phyloP scores from a whole-genome alignment of 441 rosid genomes.

The Bocquillonia castaneifolia region DNA sequence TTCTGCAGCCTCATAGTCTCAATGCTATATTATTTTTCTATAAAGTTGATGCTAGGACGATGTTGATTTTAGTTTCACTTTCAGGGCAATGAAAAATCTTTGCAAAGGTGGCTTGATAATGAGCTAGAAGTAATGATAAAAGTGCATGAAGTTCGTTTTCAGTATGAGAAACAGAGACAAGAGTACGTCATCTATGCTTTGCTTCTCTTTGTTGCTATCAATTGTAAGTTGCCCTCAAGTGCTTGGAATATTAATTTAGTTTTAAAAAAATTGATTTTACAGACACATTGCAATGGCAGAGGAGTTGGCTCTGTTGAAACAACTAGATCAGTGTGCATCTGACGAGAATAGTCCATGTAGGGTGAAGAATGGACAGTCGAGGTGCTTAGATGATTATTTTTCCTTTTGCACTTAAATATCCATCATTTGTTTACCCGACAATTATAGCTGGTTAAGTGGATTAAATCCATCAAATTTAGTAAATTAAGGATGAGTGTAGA shows the following conservation, averaged over 20 bases:
- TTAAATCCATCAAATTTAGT: not conserved
- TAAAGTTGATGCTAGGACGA: not conserved
- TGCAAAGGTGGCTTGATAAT: slow-evolving; percentile 91
- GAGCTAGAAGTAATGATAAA: slow-evolving; percentile 97
- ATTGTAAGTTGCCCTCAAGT: not conserved
- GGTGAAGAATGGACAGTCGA: slow-evolving; percentile 78
- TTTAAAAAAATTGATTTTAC: slow-evolving; percentile 13
- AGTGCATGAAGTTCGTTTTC: slow-evolving; percentile 94
- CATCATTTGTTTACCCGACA: not conserved
- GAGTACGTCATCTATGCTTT: slow-evolving; percentile 48
- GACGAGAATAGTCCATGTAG: slow-evolving; percentile 79
- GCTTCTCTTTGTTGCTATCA: not conserved
- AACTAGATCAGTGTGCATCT: slow-evolving; percentile 75
- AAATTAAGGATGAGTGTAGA: not conserved
- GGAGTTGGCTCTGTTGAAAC: slow-evolving; percentile 79
- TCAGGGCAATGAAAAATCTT: slow-evolving; percentile 80
- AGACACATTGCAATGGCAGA: slow-evolving; percentile 90
- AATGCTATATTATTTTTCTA: not conserved
- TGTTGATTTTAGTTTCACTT: slow-evolving; percentile 19
- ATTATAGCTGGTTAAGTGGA: not conserved
- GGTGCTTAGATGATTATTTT: slow-evolving; percentile 36
- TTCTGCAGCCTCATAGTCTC: not conserved
- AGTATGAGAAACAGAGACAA: slow-evolving; percentile 93
- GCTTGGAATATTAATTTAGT: not conserved
- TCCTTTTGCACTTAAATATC: not conserved